A percentile compares a stretch with the other conserved stretches of the same genome.
These are phyloP conservation scores for Diaporthe eres DNA, from an alignment of 2,329 filamentous ascomycete species.

Conservation along the genomic window DNA sequence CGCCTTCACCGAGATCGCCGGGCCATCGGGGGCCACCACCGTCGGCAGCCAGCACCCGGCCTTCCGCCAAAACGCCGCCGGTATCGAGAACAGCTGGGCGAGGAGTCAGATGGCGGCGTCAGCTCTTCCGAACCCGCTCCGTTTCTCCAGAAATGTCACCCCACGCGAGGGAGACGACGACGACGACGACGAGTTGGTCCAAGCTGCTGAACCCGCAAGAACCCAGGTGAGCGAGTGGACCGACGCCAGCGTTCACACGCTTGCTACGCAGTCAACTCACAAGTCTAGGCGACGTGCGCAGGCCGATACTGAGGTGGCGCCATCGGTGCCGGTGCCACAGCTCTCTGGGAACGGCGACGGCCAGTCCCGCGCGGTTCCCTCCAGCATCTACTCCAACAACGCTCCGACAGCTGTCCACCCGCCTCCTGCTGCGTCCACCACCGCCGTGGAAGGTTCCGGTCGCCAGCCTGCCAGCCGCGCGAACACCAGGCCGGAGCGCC, in stretches of 20 bases:
- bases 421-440: constrained; percentile 18
- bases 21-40: not conserved
- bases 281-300: not conserved
- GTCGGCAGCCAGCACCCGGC: constrained; percentile 33
- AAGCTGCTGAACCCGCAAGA: not conserved
- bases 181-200: constrained; percentile 26
- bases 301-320: not conserved
- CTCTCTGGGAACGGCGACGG: not conserved
- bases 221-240: constrained; percentile 28
- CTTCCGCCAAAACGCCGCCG: constrained; percentile 16
- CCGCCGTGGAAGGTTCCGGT: not conserved
- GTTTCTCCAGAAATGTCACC: constrained; percentile 6
- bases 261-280: constrained; percentile 16
- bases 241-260: constrained; percentile 16
- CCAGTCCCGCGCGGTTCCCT: not conserved
- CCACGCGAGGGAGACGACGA: constrained; percentile 17
- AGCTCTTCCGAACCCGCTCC: constrained; percentile 32
- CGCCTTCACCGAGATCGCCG: constrained; percentile 33
- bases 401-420: constrained; percentile 25
- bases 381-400: constrained; percentile 38
- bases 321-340: constrained; percentile 17
- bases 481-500: not conserved
- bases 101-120: constrained; percentile 30
- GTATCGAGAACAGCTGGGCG: constrained; percentile 4
- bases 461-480: not conserved